Conservation (phyloP, 1,284 basidiomycete genomes). For the Ustilago xerochloae region DNA sequence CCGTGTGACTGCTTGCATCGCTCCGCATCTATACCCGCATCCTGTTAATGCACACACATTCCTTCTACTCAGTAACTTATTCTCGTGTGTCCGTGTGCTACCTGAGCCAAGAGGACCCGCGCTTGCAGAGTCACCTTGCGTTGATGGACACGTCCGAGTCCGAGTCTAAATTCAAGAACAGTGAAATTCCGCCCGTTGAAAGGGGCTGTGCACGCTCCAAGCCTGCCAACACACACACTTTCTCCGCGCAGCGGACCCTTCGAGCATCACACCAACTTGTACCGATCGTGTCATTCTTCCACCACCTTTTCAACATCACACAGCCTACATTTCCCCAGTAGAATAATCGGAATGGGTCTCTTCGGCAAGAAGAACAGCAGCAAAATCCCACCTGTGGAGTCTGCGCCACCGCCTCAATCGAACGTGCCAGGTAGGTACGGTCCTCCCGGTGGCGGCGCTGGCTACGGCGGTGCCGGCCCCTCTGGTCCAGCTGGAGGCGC, state of each 20-base stretch:
- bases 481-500: slow-evolving; percentile 13
- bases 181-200: not conserved
- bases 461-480: slow-evolving; percentile 21
- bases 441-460: slow-evolving; percentile 13
- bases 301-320: not conserved
- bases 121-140: too few relatives aligned
- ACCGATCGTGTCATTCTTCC: not conserved
- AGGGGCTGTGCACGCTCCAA: slow-evolving; percentile 14
- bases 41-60: not conserved
- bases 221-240: not conserved
- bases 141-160: too few relatives aligned
- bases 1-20: too few relatives aligned
- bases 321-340: not conserved
- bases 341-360: slow-evolving; percentile 20
- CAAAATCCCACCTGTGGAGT: slow-evolving; percentile 43
- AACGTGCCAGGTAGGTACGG: slow-evolving; percentile 26
- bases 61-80: too few relatives aligned
- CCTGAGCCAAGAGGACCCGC: not conserved
- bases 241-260: not conserved
- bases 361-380: slow-evolving; percentile 47
- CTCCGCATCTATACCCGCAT: not conserved
- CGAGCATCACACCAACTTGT: not conserved
- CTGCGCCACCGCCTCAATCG: slow-evolving; percentile 18
- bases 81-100: too few relatives aligned
- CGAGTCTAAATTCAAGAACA: not conserved